Conservation (phyloP, 768 basidiomycete genomes). For the Asterophora lycoperdoides region DNA sequence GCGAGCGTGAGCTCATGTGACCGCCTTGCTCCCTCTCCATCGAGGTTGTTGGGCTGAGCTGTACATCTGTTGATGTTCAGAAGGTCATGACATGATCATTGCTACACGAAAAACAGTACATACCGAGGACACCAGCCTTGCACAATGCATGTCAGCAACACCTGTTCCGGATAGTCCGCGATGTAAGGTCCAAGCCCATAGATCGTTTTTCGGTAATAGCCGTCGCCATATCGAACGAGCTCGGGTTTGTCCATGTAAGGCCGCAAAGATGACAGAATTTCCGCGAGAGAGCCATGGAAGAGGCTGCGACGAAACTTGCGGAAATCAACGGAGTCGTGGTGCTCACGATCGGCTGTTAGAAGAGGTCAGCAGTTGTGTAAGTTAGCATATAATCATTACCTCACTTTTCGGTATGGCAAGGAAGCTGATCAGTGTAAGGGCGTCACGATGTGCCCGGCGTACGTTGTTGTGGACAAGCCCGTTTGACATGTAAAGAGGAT, state of each 20-base stretch:
- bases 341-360: not conserved
- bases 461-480: constrained; percentile 29
- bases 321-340: not conserved
- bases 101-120: too few relatives aligned
- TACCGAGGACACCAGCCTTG: not conserved
- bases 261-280: not conserved
- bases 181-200: not conserved
- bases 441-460: too few relatives aligned
- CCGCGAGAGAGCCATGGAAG: not conserved
- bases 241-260: not conserved
- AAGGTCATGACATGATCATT: too few relatives aligned
- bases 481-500: constrained; percentile 30
- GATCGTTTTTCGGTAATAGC: not conserved
- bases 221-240: not conserved
- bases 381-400: too few relatives aligned
- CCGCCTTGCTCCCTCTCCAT: too few relatives aligned
- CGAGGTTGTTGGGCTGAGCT: too few relatives aligned
- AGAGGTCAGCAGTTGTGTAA: too few relatives aligned
- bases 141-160: not conserved
- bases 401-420: constrained; percentile 11
- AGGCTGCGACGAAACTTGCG: not conserved
- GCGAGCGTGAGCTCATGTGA: too few relatives aligned
- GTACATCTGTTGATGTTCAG: too few relatives aligned
- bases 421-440: constrained; percentile 14
- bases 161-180: not conserved